Percentiles rank a stretch among this genome's conserved stretches.
phyloP scores from a whole-genome alignment of 139 green algal species.

The Ostreobium quekettii region DNA sequence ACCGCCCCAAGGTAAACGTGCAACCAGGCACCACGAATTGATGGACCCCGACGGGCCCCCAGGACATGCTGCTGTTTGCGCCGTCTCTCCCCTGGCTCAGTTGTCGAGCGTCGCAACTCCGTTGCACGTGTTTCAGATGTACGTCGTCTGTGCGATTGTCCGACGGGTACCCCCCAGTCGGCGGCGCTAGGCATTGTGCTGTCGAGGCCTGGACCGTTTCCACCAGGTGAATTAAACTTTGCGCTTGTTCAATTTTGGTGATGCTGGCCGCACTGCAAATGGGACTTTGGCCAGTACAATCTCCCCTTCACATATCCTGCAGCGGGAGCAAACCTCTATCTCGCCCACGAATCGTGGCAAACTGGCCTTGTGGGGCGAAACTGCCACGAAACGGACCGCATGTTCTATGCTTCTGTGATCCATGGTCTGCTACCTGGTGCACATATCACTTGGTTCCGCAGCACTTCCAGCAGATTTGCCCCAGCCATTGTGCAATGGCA shows the following conservation, averaged over 20 bases:
- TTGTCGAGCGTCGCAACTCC: neutral
- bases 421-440: neutral
- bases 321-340: neutral
- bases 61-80: neutral
- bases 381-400: neutral
- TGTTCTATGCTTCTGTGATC: neutral
- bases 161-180: no score
- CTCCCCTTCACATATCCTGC: neutral
- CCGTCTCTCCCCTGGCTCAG: constrained; percentile 1
- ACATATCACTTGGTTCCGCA: no score
- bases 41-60: neutral
- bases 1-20: constrained; percentile 10
- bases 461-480: no score
- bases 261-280: neutral
- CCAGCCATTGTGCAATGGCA: no score
- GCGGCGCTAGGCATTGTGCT: no score
- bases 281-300: neutral
- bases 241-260: neutral
- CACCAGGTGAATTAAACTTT: neutral
- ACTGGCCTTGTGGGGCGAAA: neutral
- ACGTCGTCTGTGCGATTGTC: no score
- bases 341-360: neutral
- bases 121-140: no score
- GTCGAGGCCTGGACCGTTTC: neutral
- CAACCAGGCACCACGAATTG: neutral